Percentiles rank a stretch among this genome's conserved stretches.
These are phyloP conservation scores for Phaeomoniella chlamydospora DNA, from an alignment of 2,329 filamentous ascomycete genomes.

Conservation along the genomic window DNA sequence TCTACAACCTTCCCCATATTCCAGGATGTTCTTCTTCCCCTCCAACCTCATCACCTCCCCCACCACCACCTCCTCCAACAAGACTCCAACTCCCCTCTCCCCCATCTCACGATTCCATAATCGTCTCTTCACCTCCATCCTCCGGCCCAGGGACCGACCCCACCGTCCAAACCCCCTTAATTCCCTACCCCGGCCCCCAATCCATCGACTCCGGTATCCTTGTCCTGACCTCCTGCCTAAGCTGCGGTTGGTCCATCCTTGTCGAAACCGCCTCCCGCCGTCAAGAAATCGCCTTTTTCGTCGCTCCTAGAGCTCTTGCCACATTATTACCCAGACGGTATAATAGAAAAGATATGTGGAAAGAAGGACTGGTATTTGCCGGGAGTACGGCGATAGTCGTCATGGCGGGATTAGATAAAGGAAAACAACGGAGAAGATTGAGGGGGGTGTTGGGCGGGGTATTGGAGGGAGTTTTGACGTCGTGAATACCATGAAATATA, in stretches of 20 bases:
- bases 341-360: conserved; percentile 21
- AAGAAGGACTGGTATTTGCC: conserved; percentile 13
- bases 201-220: conserved; percentile 49
- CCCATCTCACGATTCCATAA: no score
- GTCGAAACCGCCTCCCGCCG: conserved; percentile 51
- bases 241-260: conserved; percentile 73
- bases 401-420: conserved; percentile 4
- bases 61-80: conserved; percentile 1
- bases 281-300: conserved; percentile 67
- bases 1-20: neutral
- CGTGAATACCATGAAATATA: no score
- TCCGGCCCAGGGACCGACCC: conserved; percentile 18
- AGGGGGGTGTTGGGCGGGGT: conserved; percentile 10
- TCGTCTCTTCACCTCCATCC: neutral
- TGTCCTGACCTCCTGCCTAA: conserved; percentile 53
- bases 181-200: conserved; percentile 26
- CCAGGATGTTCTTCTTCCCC: conserved; percentile 37
- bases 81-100: neutral
- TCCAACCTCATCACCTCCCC: conserved; percentile 20
- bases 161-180: conserved; percentile 34
- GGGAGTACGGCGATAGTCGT: conserved; percentile 10
- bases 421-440: conserved; percentile 3
- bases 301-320: conserved; percentile 62
- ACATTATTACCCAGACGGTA: conserved; percentile 62
- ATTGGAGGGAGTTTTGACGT: conserved; percentile 8